Evolutionary conservation across 1,284 basidiomycete genomes (phyloP).

Genomic region (Microstroma glucosiphilum): DNA sequence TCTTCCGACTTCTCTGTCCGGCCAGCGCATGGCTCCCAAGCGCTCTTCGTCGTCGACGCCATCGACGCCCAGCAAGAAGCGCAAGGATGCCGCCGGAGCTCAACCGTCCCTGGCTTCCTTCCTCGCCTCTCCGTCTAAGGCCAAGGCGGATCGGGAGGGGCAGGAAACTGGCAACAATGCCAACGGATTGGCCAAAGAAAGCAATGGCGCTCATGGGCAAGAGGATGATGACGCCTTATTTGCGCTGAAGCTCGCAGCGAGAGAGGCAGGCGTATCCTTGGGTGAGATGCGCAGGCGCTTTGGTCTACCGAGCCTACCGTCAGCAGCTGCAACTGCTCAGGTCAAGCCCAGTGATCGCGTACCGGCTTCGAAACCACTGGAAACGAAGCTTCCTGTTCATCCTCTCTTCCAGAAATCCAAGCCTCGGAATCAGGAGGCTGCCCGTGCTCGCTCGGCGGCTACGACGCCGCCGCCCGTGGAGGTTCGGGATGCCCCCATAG

Average conservation of each 20-base stretch:
- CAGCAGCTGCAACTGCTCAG: too few species aligned
- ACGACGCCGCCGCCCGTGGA: neutral
- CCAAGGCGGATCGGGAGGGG: neutral
- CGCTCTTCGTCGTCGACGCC: conserved; percentile 2
- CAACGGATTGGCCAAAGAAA: neutral
- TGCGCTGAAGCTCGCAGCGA: conserved; percentile 5
- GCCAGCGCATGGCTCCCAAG: neutral
- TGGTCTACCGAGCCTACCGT: neutral
- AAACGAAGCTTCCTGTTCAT: neutral
- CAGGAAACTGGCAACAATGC: neutral
- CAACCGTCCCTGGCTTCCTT: conserved; percentile 4
- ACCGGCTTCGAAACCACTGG: neutral
- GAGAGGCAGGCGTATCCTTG: conserved; percentile 1
- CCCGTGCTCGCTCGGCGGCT: neutral
- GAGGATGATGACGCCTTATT: neutral
- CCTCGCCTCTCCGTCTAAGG: neutral
- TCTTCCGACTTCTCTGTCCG: too few species aligned
- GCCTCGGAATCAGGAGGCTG: neutral
- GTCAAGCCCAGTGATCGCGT: too few species aligned
- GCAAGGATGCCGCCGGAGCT: neutral
- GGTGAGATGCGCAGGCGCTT: neutral
- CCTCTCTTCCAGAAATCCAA: neutral
- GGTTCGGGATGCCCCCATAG: neutral
- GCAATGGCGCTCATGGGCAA: neutral
- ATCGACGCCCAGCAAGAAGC: conserved; percentile 4